These are phyloP conservation scores for Colletotrichum spinosum DNA, from an alignment of 2,329 filamentous ascomycete species.

Conservation along the genomic window DNA sequence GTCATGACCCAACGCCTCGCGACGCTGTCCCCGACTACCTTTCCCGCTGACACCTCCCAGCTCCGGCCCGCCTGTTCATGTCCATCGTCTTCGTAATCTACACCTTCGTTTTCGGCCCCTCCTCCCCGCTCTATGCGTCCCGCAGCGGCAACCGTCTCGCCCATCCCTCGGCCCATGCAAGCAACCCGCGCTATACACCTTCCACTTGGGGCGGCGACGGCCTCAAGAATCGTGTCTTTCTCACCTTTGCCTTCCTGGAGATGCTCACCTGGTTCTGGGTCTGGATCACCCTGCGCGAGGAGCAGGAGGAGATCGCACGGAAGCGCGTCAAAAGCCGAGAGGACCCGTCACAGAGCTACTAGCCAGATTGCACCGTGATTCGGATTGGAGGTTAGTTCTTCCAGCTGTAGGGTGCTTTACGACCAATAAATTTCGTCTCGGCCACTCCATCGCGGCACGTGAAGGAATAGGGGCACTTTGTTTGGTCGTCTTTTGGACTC, in stretches of 20 bases:
- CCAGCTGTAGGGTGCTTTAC: too few species aligned
- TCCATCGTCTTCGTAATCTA: constrained; percentile 73
- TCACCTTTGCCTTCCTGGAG: constrained; percentile 88
- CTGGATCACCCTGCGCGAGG: constrained; percentile 77
- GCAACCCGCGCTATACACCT: constrained; percentile 51
- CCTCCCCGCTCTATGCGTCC: constrained; percentile 59
- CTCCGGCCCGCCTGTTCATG: constrained; percentile 74
- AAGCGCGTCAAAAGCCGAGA: constrained; percentile 51
- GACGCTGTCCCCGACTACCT: constrained; percentile 45
- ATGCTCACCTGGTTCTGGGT: constrained; percentile 90
- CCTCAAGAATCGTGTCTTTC: constrained; percentile 86
- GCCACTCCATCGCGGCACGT: background rate
- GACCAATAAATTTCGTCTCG: too few species aligned
- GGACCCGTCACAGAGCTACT: background rate
- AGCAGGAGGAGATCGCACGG: constrained; percentile 58
- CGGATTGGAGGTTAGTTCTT: too few species aligned
- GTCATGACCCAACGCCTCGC: constrained; percentile 45
- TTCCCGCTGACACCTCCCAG: constrained; percentile 45
- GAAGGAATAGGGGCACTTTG: background rate
- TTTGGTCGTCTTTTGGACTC: constrained; percentile 16
- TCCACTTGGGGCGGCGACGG: constrained; percentile 69
- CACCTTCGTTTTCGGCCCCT: constrained; percentile 69
- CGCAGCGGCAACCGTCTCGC: constrained; percentile 47
- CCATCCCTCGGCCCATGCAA: constrained; percentile 48
- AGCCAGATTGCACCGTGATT: too few species aligned